These are phyloP conservation scores for Trichoderma parareesei DNA, from an alignment of 495 filamentous ascomycete genomes.

Conservation along the genomic window DNA sequence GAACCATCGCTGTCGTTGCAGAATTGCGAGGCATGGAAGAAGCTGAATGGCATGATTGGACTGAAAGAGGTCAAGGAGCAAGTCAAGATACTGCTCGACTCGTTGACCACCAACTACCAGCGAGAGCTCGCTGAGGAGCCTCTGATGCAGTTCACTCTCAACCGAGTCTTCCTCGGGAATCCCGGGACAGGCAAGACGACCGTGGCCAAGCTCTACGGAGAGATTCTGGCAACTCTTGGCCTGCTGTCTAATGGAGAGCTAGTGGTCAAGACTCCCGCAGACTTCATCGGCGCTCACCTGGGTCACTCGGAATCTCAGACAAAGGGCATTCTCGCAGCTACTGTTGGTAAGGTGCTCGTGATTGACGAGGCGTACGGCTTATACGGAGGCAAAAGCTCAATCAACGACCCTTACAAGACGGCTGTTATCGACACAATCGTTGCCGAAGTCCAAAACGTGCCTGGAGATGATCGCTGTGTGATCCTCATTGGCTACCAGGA, in stretches of 20 bases:
- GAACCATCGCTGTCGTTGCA: slow-evolving; percentile 49
- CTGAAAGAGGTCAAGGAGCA: slow-evolving; percentile 55
- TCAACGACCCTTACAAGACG: slow-evolving; percentile 49
- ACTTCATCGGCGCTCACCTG: slow-evolving; percentile 58
- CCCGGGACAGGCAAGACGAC: slow-evolving; percentile 74
- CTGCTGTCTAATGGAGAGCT: slow-evolving; percentile 56
- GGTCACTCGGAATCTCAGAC: slow-evolving; percentile 65
- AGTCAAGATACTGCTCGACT: slow-evolving; percentile 47
- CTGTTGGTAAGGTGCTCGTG: slow-evolving; percentile 63
- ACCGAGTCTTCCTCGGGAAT: slow-evolving; percentile 61
- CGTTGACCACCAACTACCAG: slow-evolving; percentile 52
- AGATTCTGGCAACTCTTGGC: slow-evolving; percentile 54
- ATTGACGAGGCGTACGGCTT: slow-evolving; percentile 71
- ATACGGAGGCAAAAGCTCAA: slow-evolving; percentile 20
- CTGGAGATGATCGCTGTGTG: slow-evolving; percentile 72
- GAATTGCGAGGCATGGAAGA: slow-evolving; percentile 46
- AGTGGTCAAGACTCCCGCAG: slow-evolving; percentile 61
- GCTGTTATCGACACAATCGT: slow-evolving; percentile 75
- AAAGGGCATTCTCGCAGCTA: slow-evolving; percentile 58
- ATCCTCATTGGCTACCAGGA: slow-evolving; percentile 70
- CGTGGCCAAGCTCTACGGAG: slow-evolving; percentile 65
- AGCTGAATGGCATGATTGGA: slow-evolving; percentile 53
- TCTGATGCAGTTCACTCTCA: slow-evolving; percentile 50
- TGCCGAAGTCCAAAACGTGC: slow-evolving; percentile 67
- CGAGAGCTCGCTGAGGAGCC: slow-evolving; percentile 53